phyloP scores from a whole-genome alignment of 2,329 filamentous ascomycete species.

The Neonectria ditissima region DNA sequence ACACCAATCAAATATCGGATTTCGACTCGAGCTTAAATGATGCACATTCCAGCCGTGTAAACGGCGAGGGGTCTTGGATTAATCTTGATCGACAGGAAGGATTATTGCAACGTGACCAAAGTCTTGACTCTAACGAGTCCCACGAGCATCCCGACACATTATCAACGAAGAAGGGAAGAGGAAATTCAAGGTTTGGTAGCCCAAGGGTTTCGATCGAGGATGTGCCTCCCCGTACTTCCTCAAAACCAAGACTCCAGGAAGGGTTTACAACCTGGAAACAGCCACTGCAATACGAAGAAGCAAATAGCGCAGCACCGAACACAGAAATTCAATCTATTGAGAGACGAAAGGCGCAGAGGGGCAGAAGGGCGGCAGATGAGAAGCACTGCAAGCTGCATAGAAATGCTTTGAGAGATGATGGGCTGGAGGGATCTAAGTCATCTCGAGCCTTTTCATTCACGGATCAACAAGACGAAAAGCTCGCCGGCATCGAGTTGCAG shows the following conservation, averaged over 20 bases:
- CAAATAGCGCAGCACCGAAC: background rate
- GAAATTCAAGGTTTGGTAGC: slow-evolving; percentile 10
- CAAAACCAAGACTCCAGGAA: slow-evolving; percentile 29
- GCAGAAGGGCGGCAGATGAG: background rate
- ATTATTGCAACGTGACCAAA: background rate
- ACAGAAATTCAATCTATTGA: background rate
- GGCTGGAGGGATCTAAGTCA: background rate
- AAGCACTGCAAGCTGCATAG: background rate
- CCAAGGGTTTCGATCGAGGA: slow-evolving; percentile 38
- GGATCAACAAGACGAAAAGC: background rate
- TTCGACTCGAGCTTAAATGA: background rate
- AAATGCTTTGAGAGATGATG: background rate
- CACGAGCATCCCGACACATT: background rate
- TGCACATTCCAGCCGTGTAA: background rate
- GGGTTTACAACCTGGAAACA: background rate
- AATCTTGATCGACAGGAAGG: background rate
- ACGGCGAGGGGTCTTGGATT: background rate
- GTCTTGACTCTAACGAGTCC: background rate
- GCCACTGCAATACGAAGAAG: background rate
- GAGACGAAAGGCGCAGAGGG: background rate
- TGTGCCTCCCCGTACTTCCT: slow-evolving; percentile 46
- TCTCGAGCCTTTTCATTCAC: slow-evolving; percentile 7
- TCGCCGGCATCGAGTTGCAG: slow-evolving; percentile 5
- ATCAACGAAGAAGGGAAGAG: background rate
- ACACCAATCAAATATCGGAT: background rate